A percentile compares a stretch with the other conserved stretches of the same genome.
Evolutionary conservation across 345 rosid species (phyloP).

Genomic region (Heritiera littoralis): DNA sequence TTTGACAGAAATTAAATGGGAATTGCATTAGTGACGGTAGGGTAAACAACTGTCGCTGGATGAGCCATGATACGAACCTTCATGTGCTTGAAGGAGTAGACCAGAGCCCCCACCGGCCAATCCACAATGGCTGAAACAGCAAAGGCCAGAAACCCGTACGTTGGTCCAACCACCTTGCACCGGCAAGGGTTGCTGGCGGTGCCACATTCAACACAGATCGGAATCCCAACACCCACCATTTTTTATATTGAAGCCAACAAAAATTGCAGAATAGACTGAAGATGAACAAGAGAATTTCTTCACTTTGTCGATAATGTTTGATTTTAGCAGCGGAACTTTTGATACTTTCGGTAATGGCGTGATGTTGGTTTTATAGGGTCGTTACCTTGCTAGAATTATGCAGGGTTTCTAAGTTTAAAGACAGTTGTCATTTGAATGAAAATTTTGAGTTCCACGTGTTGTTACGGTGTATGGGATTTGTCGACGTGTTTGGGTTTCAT

Average conservation of each 20-base stretch:
- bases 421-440: background rate
- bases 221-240: constrained; percentile 37
- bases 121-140: constrained; percentile 68
- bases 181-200: constrained; percentile 70
- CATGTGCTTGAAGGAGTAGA: constrained; percentile 61
- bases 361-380: background rate
- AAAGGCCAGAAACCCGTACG: constrained; percentile 75
- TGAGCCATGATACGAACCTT: constrained; percentile 88
- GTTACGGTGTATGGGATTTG: background rate
- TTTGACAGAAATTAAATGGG: constrained; percentile 44
- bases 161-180: constrained; percentile 88
- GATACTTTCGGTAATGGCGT: background rate
- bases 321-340: background rate
- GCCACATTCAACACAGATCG: constrained; percentile 78
- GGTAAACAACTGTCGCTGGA: constrained; percentile 78
- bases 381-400: background rate
- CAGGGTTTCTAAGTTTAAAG: background rate
- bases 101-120: constrained; percentile 90
- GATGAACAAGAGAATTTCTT: background rate
- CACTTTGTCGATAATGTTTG: background rate
- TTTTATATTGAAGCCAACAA: background rate
- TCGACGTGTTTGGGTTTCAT: background rate
- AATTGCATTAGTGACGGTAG: constrained; percentile 53
- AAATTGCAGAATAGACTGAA: background rate
- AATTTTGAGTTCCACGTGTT: background rate